A percentile compares a stretch with the other conserved stretches of the same genome.
Conservation (phyloP, 345 rosid genomes). For the Bretschneidera sinensis region DNA sequence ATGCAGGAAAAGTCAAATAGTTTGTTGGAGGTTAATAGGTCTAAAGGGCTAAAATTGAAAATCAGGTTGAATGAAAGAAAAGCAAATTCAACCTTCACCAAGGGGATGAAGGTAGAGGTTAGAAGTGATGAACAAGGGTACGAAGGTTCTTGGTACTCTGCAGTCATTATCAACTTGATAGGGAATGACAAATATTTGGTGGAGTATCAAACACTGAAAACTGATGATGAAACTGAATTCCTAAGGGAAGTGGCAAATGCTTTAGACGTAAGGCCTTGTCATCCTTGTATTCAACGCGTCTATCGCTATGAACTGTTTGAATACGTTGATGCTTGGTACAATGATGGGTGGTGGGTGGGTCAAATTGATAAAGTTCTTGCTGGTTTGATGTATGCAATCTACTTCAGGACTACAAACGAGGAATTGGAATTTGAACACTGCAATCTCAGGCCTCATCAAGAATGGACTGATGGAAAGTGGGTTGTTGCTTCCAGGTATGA, state of each 20-base stretch:
- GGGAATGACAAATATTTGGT: slow-evolving; percentile 21
- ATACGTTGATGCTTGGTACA: slow-evolving; percentile 38
- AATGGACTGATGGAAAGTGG: slow-evolving; percentile 43
- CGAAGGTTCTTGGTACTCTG: slow-evolving; percentile 33
- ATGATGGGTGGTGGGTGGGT: slow-evolving; percentile 47
- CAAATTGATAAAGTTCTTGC: slow-evolving; percentile 14
- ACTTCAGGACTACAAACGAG: no score
- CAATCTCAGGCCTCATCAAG: slow-evolving; percentile 47
- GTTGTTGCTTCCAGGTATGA: slow-evolving; percentile 10
- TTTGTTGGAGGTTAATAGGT: no score
- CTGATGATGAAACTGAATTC: slow-evolving; percentile 31
- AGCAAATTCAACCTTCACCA: no score
- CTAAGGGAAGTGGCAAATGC: slow-evolving; percentile 34
- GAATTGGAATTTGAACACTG: slow-evolving; percentile 31
- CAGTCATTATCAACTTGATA: slow-evolving; percentile 8
- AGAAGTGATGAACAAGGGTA: slow-evolving; percentile 34
- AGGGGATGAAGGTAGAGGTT: slow-evolving; percentile 33
- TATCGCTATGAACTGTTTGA: slow-evolving; percentile 1
- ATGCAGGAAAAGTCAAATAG: no score
- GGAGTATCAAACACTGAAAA: slow-evolving; percentile 26
- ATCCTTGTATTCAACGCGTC: slow-evolving; percentile 22
- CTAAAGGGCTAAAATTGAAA: no score
- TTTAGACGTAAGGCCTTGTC: slow-evolving; percentile 36
- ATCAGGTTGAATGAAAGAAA: no score
- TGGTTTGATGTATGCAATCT: slow-evolving; percentile 24